phyloP scores from a whole-genome alignment of 2,329 filamentous ascomycete species.

The Lachnum nothofagi region DNA sequence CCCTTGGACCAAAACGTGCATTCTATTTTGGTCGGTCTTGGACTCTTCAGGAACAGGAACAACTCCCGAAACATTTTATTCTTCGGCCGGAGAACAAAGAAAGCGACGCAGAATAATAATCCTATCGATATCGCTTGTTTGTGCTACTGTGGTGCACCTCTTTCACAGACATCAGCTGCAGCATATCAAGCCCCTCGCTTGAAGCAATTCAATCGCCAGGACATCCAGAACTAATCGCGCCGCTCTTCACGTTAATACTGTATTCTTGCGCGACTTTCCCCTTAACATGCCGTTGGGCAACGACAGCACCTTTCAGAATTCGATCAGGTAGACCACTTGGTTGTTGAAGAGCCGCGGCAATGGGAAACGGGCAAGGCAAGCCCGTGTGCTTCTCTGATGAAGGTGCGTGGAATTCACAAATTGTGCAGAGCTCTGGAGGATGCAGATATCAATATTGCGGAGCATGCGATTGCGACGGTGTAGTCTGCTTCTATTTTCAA shows the following conservation, averaged over 20 bases:
- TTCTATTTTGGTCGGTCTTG: slow-evolving; percentile 3
- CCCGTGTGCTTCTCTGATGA: slow-evolving; percentile 88
- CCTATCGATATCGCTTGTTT: not conserved
- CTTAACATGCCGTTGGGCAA: slow-evolving; percentile 23
- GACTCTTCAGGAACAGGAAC: not conserved
- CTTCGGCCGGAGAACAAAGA: not conserved
- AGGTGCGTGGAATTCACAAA: slow-evolving; percentile 53
- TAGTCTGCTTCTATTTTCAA: not conserved
- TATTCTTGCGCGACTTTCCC: slow-evolving; percentile 5
- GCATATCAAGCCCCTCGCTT: not conserved
- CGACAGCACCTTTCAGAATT: slow-evolving; percentile 6
- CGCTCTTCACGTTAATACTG: not conserved
- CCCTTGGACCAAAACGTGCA: not conserved
- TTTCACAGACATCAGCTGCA: not conserved
- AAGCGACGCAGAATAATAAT: not conserved
- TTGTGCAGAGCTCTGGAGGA: not conserved
- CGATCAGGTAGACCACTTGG: slow-evolving; percentile 8
- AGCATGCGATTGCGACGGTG: too few species aligned
- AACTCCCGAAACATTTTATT: not conserved
- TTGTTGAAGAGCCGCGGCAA: slow-evolving; percentile 36
- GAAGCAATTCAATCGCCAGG: not conserved
- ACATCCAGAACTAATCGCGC: not conserved
- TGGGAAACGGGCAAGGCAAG: slow-evolving; percentile 96
- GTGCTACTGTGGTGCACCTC: not conserved
- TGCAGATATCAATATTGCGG: not conserved